phyloP scores from a whole-genome alignment of 148 eudicot species.

The Nepenthes mirabilis region DNA sequence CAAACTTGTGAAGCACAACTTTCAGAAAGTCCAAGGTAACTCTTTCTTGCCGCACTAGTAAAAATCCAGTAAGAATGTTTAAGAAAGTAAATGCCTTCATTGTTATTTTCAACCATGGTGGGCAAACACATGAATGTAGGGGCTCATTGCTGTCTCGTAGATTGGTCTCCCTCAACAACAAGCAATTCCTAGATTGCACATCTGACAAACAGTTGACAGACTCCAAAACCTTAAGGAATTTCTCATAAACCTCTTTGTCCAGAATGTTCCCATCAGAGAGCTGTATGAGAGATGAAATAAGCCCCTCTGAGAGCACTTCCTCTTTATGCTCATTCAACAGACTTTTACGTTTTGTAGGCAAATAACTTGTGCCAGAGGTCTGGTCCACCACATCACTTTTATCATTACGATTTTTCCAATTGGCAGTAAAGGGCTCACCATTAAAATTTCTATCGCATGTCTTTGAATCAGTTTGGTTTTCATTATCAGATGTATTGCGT shows the following conservation, averaged over 20 bases:
- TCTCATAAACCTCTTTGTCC: slow-evolving; percentile 28
- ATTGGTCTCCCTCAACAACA: slow-evolving; percentile 26
- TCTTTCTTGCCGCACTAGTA: slow-evolving; percentile 26
- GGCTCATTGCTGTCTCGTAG: slow-evolving; percentile 12
- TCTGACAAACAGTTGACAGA: slow-evolving; percentile 43
- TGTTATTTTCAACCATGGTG: slow-evolving; percentile 53
- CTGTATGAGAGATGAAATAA: slow-evolving; percentile 24
- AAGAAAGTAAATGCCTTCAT: slow-evolving; percentile 54
- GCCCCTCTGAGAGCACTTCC: slow-evolving; percentile 21
- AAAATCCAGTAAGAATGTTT: slow-evolving; percentile 45
- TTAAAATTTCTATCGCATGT: slow-evolving; percentile 1
- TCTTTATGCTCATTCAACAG: slow-evolving; percentile 12
- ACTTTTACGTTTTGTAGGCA: slow-evolving; percentile 15
- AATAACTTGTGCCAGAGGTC: background rate
- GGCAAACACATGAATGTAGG: slow-evolving; percentile 49
- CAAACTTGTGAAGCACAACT: slow-evolving; percentile 42
- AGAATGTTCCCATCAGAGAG: slow-evolving; percentile 16
- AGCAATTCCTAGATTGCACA: slow-evolving; percentile 38
- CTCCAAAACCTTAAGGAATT: slow-evolving; percentile 34
- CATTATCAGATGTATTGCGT: slow-evolving; percentile 10
- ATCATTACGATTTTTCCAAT: background rate
- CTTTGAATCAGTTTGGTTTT: slow-evolving; percentile 11
- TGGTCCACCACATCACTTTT: slow-evolving; percentile 4
- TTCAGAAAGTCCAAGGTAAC: slow-evolving; percentile 35
- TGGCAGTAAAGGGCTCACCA: background rate